phyloP scores from a whole-genome alignment of 2,329 filamentous ascomycete species.

The Didymella sp. region DNA sequence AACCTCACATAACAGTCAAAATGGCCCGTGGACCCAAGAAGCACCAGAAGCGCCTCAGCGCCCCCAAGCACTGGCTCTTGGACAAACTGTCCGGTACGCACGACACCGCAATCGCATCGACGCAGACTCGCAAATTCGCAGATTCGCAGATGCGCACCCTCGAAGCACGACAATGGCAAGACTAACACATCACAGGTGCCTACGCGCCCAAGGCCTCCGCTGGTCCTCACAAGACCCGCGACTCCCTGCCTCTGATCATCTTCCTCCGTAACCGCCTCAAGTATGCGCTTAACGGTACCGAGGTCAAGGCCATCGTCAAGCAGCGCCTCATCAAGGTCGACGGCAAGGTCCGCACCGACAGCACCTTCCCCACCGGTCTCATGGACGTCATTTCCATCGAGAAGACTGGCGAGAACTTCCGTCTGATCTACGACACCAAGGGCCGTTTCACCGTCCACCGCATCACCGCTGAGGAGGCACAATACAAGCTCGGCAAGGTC shows the following conservation, averaged over 20 bases:
- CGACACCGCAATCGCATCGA: slow-evolving; percentile 58
- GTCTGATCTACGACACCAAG: slow-evolving; percentile 99
- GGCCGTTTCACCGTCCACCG: slow-evolving; percentile 99
- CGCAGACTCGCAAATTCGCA: not conserved
- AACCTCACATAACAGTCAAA: slow-evolving; percentile 55
- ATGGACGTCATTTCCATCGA: slow-evolving; percentile 99
- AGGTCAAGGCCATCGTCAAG: slow-evolving; percentile 98
- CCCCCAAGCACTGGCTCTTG: slow-evolving; percentile 99
- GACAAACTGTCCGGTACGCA: slow-evolving; percentile 91
- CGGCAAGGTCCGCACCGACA: slow-evolving; percentile 98
- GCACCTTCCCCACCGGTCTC: slow-evolving; percentile 96
- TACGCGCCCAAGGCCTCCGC: slow-evolving; percentile 71
- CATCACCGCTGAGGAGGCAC: slow-evolving; percentile 97
- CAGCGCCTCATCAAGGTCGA: slow-evolving; percentile 99
- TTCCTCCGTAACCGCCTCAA: slow-evolving; percentile 83
- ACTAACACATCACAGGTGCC: slow-evolving; percentile 47
- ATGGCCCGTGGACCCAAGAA: slow-evolving; percentile 84
- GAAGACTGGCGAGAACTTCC: slow-evolving; percentile 99
- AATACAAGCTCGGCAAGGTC: slow-evolving; percentile 99
- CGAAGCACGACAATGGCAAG: slow-evolving; percentile 8
- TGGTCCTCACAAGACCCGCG: slow-evolving; percentile 99
- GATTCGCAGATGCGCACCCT: slow-evolving; percentile 11
- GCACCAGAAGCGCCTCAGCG: slow-evolving; percentile 99
- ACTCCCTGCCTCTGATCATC: slow-evolving; percentile 98
- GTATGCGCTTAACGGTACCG: slow-evolving; percentile 98